Percentiles rank a stretch among this genome's conserved stretches.
phyloP scores from a whole-genome alignment of 306 rosid genomes.

The Cicer pinnatifidum region DNA sequence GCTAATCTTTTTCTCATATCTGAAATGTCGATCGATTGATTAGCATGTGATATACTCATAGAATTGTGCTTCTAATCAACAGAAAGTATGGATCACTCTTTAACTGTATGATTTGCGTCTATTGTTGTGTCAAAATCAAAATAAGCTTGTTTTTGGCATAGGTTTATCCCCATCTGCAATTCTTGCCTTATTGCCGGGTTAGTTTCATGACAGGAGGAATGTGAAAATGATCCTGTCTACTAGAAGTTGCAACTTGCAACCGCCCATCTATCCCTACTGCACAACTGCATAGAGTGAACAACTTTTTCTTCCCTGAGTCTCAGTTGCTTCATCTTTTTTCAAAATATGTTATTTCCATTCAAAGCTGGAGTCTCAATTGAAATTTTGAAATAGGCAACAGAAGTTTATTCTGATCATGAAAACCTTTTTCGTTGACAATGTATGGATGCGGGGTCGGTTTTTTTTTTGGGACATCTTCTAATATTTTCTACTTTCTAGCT shows the following conservation, averaged over 20 bases:
- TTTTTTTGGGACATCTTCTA: slow-evolving; percentile 3
- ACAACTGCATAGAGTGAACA: slow-evolving; percentile 16
- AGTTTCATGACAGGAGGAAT: slow-evolving; percentile 20
- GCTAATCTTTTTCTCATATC: neutral
- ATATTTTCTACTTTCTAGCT: slow-evolving; percentile 9
- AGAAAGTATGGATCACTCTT: slow-evolving; percentile 3
- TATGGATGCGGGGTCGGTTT: neutral
- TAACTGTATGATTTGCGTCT: slow-evolving; percentile 8
- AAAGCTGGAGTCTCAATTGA: slow-evolving; percentile 27
- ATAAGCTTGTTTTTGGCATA: slow-evolving; percentile 29
- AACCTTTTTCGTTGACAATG: slow-evolving; percentile 1
- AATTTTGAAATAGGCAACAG: slow-evolving; percentile 32
- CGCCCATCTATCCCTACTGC: slow-evolving; percentile 1
- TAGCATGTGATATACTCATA: slow-evolving; percentile 26
- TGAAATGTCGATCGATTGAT: neutral
- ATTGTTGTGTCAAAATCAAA: slow-evolving; percentile 19
- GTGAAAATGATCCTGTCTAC: slow-evolving; percentile 23
- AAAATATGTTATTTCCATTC: neutral
- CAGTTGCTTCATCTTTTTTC: slow-evolving; percentile 27
- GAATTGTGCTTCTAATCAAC: slow-evolving; percentile 27
- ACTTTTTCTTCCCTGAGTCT: neutral
- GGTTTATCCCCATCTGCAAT: slow-evolving; percentile 3
- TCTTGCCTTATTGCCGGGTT: slow-evolving; percentile 29
- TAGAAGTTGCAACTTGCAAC: slow-evolving; percentile 28
- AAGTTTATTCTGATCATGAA: slow-evolving; percentile 11